Percentiles rank a stretch among this genome's conserved stretches.
Evolutionary conservation across 352 stramenopile genomes (phyloP).

Genomic region (Phytophthora kernoviae): DNA sequence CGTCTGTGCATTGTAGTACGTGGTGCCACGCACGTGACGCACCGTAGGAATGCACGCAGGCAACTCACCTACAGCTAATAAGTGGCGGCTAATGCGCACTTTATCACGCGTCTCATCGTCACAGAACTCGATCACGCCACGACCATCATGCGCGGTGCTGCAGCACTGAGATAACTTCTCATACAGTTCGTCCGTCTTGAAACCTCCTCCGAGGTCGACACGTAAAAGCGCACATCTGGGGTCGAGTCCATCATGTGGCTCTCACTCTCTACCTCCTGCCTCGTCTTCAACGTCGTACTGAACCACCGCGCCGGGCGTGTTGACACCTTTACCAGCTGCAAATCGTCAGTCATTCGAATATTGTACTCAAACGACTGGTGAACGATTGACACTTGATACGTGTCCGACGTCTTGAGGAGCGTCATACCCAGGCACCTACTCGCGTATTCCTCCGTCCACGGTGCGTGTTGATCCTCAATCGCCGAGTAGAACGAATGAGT

Average conservation of each 20-base stretch:
- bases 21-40: slow-evolving; percentile 54
- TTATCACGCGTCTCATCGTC: slow-evolving; percentile 34
- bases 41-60: slow-evolving; percentile 56
- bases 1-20: slow-evolving; percentile 41
- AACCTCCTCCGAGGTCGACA: slow-evolving; percentile 69
- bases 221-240: slow-evolving; percentile 78
- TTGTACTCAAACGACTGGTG: slow-evolving; percentile 70
- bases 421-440: slow-evolving; percentile 48
- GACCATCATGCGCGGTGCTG: slow-evolving; percentile 35
- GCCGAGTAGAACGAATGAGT: slow-evolving; percentile 84
- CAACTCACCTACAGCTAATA: slow-evolving; percentile 49
- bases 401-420: slow-evolving; percentile 36
- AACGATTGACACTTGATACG: slow-evolving; percentile 72
- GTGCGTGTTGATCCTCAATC: slow-evolving; percentile 41
- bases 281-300: slow-evolving; percentile 82
- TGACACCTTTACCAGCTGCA: slow-evolving; percentile 65
- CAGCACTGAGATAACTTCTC: slow-evolving; percentile 42
- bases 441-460: slow-evolving; percentile 49
- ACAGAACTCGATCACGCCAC: slow-evolving; percentile 67
- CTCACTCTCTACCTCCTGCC: slow-evolving; percentile 73
- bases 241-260: slow-evolving; percentile 65
- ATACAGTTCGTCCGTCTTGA: slow-evolving; percentile 52
- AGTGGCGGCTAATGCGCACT: slow-evolving; percentile 57
- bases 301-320: slow-evolving; percentile 77
- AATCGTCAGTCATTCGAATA: slow-evolving; percentile 50